A percentile compares a stretch with the other conserved stretches of the same genome.
These are phyloP conservation scores for Rhizoctonia solani DNA, from an alignment of 1,284 basidiomycete species.

Conservation along the genomic window DNA sequence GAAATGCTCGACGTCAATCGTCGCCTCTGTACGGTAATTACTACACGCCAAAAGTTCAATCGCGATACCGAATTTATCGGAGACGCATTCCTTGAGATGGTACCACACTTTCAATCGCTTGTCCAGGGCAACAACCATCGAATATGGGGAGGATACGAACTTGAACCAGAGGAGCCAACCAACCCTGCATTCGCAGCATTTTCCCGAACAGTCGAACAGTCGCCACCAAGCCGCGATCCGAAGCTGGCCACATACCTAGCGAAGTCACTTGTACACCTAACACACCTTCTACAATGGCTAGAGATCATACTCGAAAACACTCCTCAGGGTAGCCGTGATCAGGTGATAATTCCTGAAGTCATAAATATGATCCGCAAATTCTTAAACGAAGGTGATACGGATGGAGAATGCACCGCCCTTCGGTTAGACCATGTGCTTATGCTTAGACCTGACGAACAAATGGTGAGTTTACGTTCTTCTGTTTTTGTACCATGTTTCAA, in stretches of 20 bases:
- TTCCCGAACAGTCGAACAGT: slow-evolving; percentile 90
- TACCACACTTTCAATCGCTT: slow-evolving; percentile 89
- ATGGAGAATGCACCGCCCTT: slow-evolving; percentile 90
- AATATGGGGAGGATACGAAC: slow-evolving; percentile 97
- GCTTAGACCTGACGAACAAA: slow-evolving; percentile 83
- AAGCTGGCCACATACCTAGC: slow-evolving; percentile 98
- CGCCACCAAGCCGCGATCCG: slow-evolving; percentile 93
- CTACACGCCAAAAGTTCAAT: slow-evolving; percentile 92
- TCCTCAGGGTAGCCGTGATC: slow-evolving; percentile 88
- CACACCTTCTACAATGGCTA: slow-evolving; percentile 91
- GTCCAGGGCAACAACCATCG: slow-evolving; percentile 97
- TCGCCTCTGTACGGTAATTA: slow-evolving; percentile 86
- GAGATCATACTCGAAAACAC: slow-evolving; percentile 95
- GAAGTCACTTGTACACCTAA: slow-evolving; percentile 95
- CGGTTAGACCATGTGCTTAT: slow-evolving; percentile 87
- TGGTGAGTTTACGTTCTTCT: slow-evolving; percentile 56
- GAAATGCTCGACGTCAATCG: slow-evolving; percentile 94
- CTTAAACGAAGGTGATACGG: slow-evolving; percentile 82
- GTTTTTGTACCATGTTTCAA: neutral
- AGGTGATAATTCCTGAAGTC: slow-evolving; percentile 76
- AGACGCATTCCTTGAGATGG: slow-evolving; percentile 87
- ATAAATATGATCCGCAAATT: slow-evolving; percentile 83
- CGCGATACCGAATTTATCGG: slow-evolving; percentile 91
- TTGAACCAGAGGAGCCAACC: slow-evolving; percentile 95
- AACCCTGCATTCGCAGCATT: slow-evolving; percentile 96